Conservation (phyloP, 2,329 filamentous ascomycete genomes). For the Nigrospora oryzae region DNA sequence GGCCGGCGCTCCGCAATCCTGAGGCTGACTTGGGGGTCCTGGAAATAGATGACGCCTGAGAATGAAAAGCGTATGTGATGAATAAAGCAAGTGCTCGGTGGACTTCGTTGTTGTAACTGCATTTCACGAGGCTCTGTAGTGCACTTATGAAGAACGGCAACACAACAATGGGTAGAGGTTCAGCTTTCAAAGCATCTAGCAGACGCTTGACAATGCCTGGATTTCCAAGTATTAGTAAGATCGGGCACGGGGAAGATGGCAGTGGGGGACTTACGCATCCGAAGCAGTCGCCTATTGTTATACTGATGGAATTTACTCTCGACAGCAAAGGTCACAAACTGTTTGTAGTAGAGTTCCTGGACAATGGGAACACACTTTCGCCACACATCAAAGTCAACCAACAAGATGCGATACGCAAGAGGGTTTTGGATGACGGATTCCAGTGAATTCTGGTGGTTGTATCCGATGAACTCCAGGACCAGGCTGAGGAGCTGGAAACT, state of each 20-base stretch:
- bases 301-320: conserved; percentile 88
- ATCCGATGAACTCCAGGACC: conserved; percentile 81
- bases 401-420: conserved; percentile 80
- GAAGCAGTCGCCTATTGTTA: conserved; percentile 75
- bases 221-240: conserved; percentile 1
- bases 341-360: conserved; percentile 84
- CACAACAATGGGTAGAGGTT: conserved; percentile 63
- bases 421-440: conserved; percentile 95
- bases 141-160: conserved; percentile 70
- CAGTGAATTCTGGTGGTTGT: conserved; percentile 68
- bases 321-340: conserved; percentile 82
- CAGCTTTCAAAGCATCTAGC: conserved; percentile 82
- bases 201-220: conserved; percentile 82
- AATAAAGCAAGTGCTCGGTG: conserved; percentile 83
- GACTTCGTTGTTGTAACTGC: conserved; percentile 74
- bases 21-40: conserved; percentile 42
- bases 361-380: conserved; percentile 67
- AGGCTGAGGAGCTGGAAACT: conserved; percentile 62
- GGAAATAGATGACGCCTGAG: conserved; percentile 35
- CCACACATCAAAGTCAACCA: conserved; percentile 94
- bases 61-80: conserved; percentile 83
- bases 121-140: conserved; percentile 71
- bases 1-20: conserved; percentile 28
- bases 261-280: conserved; percentile 69
- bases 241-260: neutral